Conservation (phyloP, 2,329 filamentous ascomycete genomes). For the Hirsutella minnesotensis region DNA sequence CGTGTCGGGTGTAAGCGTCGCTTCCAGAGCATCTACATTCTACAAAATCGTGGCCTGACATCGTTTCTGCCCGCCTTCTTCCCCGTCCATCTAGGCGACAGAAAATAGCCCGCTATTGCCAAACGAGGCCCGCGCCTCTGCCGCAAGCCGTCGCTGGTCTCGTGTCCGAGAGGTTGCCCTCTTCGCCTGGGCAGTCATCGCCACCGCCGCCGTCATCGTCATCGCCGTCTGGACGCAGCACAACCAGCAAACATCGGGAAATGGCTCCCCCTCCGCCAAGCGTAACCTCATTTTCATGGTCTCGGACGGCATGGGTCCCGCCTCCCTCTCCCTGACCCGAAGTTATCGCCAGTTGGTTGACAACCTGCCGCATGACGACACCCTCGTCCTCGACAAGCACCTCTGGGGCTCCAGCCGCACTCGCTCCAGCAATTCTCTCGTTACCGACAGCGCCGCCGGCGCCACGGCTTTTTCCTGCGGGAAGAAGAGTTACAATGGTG, state of each 20-base stretch:
- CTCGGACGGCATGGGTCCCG: conserved; percentile 95
- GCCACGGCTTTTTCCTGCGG: conserved; percentile 94
- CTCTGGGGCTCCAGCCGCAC: conserved; percentile 86
- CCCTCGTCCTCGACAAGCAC: conserved; percentile 72
- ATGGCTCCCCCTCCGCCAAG: conserved; percentile 46
- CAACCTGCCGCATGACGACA: conserved; percentile 61
- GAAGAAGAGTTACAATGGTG: conserved; percentile 90
- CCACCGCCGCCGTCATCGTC: conserved; percentile 67
- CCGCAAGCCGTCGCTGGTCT: conserved; percentile 14
- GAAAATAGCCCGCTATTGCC: conserved; percentile 32
- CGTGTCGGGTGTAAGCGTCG: neutral
- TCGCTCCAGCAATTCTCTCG: conserved; percentile 67
- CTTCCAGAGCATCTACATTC: neutral
- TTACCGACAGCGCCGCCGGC: conserved; percentile 94
- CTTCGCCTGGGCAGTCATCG: conserved; percentile 72
- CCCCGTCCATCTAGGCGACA: conserved; percentile 17
- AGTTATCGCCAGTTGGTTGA: conserved; percentile 72
- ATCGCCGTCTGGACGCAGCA: conserved; percentile 72
- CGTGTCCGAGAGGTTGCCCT: conserved; percentile 60
- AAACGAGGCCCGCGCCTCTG: conserved; percentile 14
- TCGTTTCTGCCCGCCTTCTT: too few relatives aligned
- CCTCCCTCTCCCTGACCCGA: conserved; percentile 75
- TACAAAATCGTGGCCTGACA: too few relatives aligned
- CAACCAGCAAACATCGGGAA: conserved; percentile 36
- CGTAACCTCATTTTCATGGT: conserved; percentile 98